Evolutionary conservation across 371 early-diverging fungal species (phyloP).

Genomic region (Syncephalastrum racemosum): DNA sequence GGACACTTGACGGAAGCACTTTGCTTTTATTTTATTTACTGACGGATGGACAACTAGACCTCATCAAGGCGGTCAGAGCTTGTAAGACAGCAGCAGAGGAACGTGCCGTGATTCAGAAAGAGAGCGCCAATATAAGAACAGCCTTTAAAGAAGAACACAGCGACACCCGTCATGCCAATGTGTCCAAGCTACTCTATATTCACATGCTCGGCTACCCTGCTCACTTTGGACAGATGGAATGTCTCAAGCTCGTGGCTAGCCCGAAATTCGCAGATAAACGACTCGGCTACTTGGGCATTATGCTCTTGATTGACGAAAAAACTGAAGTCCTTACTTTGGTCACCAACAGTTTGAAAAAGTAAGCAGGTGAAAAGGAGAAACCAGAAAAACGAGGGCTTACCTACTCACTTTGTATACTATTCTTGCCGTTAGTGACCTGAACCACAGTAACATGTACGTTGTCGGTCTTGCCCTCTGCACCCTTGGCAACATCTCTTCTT

Average conservation of each 20-base stretch:
- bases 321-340: constrained; percentile 94
- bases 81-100: constrained; percentile 99
- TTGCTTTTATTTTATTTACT: neutral
- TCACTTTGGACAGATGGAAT: constrained; percentile 98
- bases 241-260: constrained; percentile 93
- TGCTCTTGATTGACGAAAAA: constrained; percentile 96
- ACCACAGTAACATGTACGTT: constrained; percentile 92
- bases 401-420: constrained; percentile 3
- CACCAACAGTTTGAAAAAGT: constrained; percentile 97
- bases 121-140: constrained; percentile 94
- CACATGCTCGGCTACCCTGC: constrained; percentile 98
- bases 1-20: neutral
- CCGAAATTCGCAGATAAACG: constrained; percentile 94
- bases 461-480: constrained; percentile 96
- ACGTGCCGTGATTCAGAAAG: constrained; percentile 94
- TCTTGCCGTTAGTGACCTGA: constrained; percentile 82
- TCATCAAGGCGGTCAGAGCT: constrained; percentile 93
- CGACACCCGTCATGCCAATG: constrained; percentile 85
- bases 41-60: constrained; percentile 53
- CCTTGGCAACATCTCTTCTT: constrained; percentile 91
- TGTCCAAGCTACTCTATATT: constrained; percentile 95
- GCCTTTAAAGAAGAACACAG: constrained; percentile 89
- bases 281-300: constrained; percentile 95
- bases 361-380: constrained; percentile 14
- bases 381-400: neutral